These are phyloP conservation scores for Tetracentron sinense DNA, from an alignment of 164 flowering plant genomes.

Conservation along the genomic window DNA sequence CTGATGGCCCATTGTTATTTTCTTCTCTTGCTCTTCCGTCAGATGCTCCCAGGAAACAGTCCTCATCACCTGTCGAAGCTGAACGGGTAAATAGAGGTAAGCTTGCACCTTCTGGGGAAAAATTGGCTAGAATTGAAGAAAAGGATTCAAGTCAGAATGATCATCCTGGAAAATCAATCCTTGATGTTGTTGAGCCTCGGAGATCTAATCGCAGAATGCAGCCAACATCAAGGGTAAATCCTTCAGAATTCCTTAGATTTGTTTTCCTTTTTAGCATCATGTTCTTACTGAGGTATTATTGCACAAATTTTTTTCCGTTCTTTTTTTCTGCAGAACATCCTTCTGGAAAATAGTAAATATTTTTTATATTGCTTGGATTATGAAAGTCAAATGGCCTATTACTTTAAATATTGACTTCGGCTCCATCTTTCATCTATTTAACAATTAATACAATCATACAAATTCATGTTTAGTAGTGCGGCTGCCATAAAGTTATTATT, in stretches of 20 bases:
- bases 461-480: too few relatives aligned
- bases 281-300: neutral
- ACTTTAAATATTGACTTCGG: too few relatives aligned
- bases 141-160: conserved; percentile 33
- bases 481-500: too few relatives aligned
- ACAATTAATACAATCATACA: too few relatives aligned
- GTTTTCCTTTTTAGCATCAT: neutral
- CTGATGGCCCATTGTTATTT: conserved; percentile 11
- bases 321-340: too few relatives aligned
- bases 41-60: conserved; percentile 35
- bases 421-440: too few relatives aligned
- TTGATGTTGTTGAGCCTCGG: conserved; percentile 66
- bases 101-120: conserved; percentile 45
- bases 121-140: conserved; percentile 42
- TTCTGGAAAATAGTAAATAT: too few relatives aligned
- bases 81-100: conserved; percentile 44
- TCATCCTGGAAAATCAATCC: conserved; percentile 28
- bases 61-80: conserved; percentile 32
- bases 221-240: conserved; percentile 88
- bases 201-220: conserved; percentile 93
- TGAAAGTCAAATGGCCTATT: too few relatives aligned
- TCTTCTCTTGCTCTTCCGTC: conserved; percentile 33
- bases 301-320: neutral
- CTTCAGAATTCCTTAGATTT: neutral
- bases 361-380: too few relatives aligned